phyloP scores from a whole-genome alignment of 306 rosid species.

The Luffa acutangula region DNA sequence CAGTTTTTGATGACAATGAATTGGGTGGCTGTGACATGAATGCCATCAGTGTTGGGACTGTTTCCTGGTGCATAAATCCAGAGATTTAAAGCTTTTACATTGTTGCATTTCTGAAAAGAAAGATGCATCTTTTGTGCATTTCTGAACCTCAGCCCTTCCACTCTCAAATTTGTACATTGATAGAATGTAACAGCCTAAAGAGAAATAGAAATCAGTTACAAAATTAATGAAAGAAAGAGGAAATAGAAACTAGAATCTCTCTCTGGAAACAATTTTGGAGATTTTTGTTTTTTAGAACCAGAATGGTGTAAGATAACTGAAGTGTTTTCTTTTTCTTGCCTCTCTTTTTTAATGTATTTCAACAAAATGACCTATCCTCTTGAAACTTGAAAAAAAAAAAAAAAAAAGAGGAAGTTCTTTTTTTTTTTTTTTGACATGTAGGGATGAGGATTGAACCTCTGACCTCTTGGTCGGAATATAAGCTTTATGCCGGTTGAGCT shows the following conservation, averaged over 20 bases:
- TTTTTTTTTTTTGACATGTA: no score
- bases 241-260: not conserved
- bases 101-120: constrained; percentile 29
- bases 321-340: not conserved
- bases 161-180: constrained; percentile 34
- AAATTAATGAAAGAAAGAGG: not conserved
- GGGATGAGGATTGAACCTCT: no score
- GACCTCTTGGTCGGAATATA: no score
- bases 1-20: constrained; percentile 29
- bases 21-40: constrained; percentile 52
- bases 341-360: not conserved
- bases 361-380: not conserved
- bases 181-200: constrained; percentile 61
- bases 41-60: constrained; percentile 94
- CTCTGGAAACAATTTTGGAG: not conserved
- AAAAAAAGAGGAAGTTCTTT: not conserved
- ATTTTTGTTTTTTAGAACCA: not conserved
- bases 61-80: constrained; percentile 43
- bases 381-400: no score
- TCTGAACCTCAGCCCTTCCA: constrained; percentile 25
- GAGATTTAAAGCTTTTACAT: constrained; percentile 38
- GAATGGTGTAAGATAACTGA: not conserved
- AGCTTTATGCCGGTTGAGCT: no score
- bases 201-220: not conserved
- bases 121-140: constrained; percentile 82